phyloP scores from a whole-genome alignment of 192 early-diverging fungal genomes.

The Rhizophagus sp. region DNA sequence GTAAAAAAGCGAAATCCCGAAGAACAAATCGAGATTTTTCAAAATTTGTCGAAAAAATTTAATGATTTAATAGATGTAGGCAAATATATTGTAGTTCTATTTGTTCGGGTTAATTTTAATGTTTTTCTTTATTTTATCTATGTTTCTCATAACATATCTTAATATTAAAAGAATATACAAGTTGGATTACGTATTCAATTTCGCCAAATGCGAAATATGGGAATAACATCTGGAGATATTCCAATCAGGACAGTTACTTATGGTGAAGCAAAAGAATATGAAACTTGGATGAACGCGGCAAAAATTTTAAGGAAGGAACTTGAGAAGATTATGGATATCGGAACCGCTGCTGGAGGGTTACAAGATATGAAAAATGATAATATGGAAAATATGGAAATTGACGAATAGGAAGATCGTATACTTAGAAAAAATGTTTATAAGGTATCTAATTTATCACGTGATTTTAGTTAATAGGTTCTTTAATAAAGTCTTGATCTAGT shows the following conservation, averaged over 20 bases:
- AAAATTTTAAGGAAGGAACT: constrained; percentile 29
- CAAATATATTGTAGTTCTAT: neutral
- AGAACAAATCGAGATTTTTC: constrained; percentile 35
- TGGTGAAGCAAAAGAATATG: constrained; percentile 46
- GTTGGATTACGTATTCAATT: constrained; percentile 38
- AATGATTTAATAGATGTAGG: constrained; percentile 36
- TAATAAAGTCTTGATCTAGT: too few species aligned
- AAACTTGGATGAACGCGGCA: constrained; percentile 45
- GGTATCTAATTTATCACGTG: too few species aligned
- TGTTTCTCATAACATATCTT: neutral
- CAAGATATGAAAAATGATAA: constrained; percentile 6
- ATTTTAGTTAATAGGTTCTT: neutral
- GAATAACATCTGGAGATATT: constrained; percentile 41
- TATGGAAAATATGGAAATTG: constrained; percentile 17
- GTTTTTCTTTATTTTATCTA: neutral
- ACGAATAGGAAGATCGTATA: neutral
- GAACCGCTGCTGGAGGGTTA: neutral
- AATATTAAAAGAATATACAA: constrained; percentile 33
- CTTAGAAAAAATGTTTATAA: too few species aligned
- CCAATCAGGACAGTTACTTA: constrained; percentile 45
- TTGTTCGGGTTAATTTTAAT: neutral
- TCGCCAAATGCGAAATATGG: constrained; percentile 42
- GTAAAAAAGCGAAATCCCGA: constrained; percentile 30
- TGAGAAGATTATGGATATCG: constrained; percentile 4
- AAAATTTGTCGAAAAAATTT: constrained; percentile 33